Base-by-base conservation (phyloP, 371 early-diverging fungal genomes). In the Syncephalis plumigaleata region DNA sequence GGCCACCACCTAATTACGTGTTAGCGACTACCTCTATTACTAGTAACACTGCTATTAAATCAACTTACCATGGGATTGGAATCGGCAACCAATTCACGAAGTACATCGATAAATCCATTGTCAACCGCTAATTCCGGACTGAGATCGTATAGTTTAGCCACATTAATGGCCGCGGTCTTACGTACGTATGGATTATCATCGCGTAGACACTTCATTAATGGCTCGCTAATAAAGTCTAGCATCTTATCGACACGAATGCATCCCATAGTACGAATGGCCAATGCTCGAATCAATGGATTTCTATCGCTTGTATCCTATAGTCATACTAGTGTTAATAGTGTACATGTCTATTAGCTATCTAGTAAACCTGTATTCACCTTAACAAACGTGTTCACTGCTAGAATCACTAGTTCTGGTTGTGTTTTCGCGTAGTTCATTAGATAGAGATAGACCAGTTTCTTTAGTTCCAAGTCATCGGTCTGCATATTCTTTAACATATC, bases 401-500 rank as follows among this genome's bases (percentile, higher is more conserved):
- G 70, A 63, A 94, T 90, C 22, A 92, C 98, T 52, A 98, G 71
- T 58, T 96, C 95, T 4, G 98, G 97, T 59, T 98, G 87, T 21
- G 80, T 82, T 59, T 93, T 88, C 45, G 97, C 97, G 81, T 79
- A 90, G 64, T 88, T 84, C 60, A 87, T 84, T 39, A 90, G 62
- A 54, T 84, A 88, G 39, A 88, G 65, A 55, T 89, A 84, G 21
- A 95, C 90, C 77, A 95, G 84, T 70, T 94, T 95, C 63, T 95
- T 97, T 47, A 87, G 65, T 58, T 95, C 95, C 48, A 98, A 60
- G 63, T 94, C 96, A 50, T 93, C 95, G 1, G 95, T 98, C 61
- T 95, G 94, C 96, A 98, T 98, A 71, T 91, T 91, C 71, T 93
- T 93, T 24, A 98, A 73, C 8, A 98, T 95, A 55, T 98, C 95